A percentile compares a stretch with the other conserved stretches of the same genome.
These are phyloP conservation scores for Melampsora americana DNA, from an alignment of 1,284 basidiomycete genomes.

Conservation along the genomic window DNA sequence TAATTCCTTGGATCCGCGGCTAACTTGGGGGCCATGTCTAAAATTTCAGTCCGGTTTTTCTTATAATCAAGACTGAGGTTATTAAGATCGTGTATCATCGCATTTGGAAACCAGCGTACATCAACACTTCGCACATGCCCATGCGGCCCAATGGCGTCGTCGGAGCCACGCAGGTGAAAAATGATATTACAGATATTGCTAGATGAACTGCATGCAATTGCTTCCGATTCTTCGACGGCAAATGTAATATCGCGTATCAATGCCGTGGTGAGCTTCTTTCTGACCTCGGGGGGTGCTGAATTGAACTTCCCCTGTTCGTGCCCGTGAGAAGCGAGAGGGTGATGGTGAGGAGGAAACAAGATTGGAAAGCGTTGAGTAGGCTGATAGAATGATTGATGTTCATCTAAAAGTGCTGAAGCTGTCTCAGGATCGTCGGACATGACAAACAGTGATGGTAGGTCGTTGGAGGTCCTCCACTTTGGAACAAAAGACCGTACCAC, in stretches of 20 bases:
- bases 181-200: constrained; percentile 1
- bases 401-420: neutral
- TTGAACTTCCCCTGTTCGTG: neutral
- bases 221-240: neutral
- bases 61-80: neutral
- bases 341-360: neutral
- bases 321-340: neutral
- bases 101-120: neutral
- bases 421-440: neutral
- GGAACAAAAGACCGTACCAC: neutral
- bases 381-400: neutral
- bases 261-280: neutral
- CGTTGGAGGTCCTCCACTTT: neutral
- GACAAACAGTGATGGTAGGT: constrained; percentile 1
- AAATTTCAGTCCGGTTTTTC: neutral
- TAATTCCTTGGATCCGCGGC: constrained; percentile 6
- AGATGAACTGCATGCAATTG: neutral
- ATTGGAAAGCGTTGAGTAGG: constrained; percentile 5
- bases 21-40: neutral
- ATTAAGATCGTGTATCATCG: neutral
- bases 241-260: constrained; percentile 6
- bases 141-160: neutral
- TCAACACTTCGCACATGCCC: neutral
- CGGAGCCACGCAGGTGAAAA: constrained; percentile 2
- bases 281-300: neutral